Base-by-base conservation (phyloP, 768 basidiomycete species). In the Russula emetica region DNA sequence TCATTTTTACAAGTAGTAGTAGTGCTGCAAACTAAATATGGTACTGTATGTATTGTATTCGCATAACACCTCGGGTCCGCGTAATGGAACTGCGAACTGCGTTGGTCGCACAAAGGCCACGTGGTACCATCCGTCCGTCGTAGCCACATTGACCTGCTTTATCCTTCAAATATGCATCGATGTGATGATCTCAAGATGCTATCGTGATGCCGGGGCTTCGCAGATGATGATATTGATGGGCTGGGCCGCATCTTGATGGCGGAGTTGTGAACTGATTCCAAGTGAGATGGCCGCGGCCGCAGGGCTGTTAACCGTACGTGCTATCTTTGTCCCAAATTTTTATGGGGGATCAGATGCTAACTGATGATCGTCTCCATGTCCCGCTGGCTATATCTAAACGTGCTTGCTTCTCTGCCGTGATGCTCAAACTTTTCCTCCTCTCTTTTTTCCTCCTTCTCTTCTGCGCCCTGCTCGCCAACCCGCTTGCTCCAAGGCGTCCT, bases 401-500 rank as follows among this genome's bases (percentile, higher is more conserved):
- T 26, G 16, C 57, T 16, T 44, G 47, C 44, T 30, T 45, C 13
- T 9, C n/a, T 53, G 1, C 11, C 16, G 13, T 5, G 34, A 22
- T 24, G 22, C n/a, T 9, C 30, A 55, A 55, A 50, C 36, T 51
- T 50, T 55, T 32, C 66, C 70, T 38, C 51, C 45, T 42, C 28
- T 55, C 44, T 26, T 3, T 34, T 34, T 38, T 42, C 2, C 11
- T 20, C 42, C 18, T 62, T 57, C 55, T 55, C 61, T 68, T 66
- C 47, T 64, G 53, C 54, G 59, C 45, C 63, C 62, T 62, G 54
- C 55, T 61, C 34, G 67, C 63, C 60, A 52, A 36, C 67, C 74
- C 30, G 30, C 52, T 58, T 55, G 30, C 54, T 62, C 36, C n/a
- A 44, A 59, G 44, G 44, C 66, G 42, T 45, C 49, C 59, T 55